These are phyloP conservation scores for Blastobotrys apis DNA, from an alignment of 1,139 yeast species.

Conservation along the genomic window DNA sequence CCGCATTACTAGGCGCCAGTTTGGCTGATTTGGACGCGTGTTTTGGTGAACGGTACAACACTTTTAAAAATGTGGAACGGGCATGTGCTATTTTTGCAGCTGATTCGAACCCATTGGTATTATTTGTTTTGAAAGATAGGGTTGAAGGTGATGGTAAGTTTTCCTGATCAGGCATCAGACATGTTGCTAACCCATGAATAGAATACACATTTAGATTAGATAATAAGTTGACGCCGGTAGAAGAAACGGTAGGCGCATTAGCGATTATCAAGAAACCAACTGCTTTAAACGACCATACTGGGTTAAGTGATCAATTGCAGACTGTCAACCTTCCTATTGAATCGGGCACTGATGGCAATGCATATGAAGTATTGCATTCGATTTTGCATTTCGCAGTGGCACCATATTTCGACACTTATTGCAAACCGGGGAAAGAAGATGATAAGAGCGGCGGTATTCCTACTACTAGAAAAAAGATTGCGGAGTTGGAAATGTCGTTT, in stretches of 20 bases:
- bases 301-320: conserved; percentile 44
- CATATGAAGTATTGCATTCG: conserved; percentile 56
- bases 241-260: conserved; percentile 24
- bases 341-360: conserved; percentile 18
- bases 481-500: conserved; percentile 64
- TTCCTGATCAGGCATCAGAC: not conserved
- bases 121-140: conserved; percentile 25
- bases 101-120: conserved; percentile 25
- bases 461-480: conserved; percentile 48
- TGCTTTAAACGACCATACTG: conserved; percentile 26
- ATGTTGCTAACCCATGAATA: conserved; percentile 2
- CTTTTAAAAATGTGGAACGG: conserved; percentile 13
- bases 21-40: conserved; percentile 24
- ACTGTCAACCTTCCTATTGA: conserved; percentile 29
- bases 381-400: conserved; percentile 53
- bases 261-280: conserved; percentile 48
- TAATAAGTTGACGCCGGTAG: conserved; percentile 14
- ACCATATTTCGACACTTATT: conserved; percentile 48
- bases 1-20: conserved; percentile 25
- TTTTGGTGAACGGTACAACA: conserved; percentile 17
- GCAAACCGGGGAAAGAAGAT: conserved; percentile 22
- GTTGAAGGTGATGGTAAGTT: conserved; percentile 4
- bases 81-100: conserved; percentile 21
- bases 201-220: conserved; percentile 14
- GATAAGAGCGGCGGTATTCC: conserved; percentile 24